Evolutionary conservation across 371 early-diverging fungal species (phyloP).

Genomic region (Syncephalastrum sp.): DNA sequence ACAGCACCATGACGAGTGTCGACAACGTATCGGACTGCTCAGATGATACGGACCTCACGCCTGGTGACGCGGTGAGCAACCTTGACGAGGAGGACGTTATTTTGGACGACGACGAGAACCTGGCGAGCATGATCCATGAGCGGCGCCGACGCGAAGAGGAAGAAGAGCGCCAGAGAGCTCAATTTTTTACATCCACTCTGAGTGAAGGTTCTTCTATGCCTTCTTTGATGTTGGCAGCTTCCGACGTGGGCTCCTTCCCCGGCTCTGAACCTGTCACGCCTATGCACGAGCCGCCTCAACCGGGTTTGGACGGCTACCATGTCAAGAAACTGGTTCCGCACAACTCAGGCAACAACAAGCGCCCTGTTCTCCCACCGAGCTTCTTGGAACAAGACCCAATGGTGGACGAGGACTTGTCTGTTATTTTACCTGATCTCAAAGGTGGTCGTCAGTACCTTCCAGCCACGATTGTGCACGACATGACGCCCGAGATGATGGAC

Average conservation of each 20-base stretch:
- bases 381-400: not conserved
- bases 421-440: too few species aligned
- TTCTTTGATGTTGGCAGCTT: too few species aligned
- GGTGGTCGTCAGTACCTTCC: constrained; percentile 8
- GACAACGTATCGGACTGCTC: constrained; percentile 27
- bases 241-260: too few species aligned
- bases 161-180: constrained; percentile 29
- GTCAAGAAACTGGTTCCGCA: too few species aligned
- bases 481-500: constrained; percentile 21
- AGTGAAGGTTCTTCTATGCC: not conserved
- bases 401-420: too few species aligned
- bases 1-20: too few species aligned
- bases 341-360: not conserved
- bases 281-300: too few species aligned
- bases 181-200: constrained; percentile 17
- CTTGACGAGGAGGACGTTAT: constrained; percentile 9
- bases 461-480: constrained; percentile 17
- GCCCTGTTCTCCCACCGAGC: not conserved
- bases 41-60: constrained; percentile 32
- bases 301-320: too few species aligned
- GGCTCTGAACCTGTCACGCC: too few species aligned
- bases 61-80: constrained; percentile 28
- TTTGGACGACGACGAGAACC: constrained; percentile 8
- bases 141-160: constrained; percentile 36
- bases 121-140: constrained; percentile 7